A percentile compares a stretch with the other conserved stretches of the same genome.
Conservation (phyloP, 768 basidiomycete genomes). For the Kwoniella sp. region DNA sequence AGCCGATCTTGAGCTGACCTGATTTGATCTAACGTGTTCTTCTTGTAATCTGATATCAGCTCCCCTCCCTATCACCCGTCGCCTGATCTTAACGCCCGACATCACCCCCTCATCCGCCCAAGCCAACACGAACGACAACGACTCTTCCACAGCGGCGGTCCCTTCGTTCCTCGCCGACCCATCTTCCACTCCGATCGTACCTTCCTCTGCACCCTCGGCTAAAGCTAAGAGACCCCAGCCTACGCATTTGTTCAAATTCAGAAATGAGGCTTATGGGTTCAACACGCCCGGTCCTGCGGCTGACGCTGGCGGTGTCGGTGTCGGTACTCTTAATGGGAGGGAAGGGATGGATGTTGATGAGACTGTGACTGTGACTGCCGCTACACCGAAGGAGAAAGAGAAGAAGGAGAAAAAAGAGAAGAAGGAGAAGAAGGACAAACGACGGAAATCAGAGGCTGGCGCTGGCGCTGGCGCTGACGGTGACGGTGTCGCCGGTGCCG, state of each 20-base stretch:
- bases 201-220: constrained; percentile 9
- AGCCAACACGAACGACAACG: not conserved
- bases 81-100: constrained; percentile 44
- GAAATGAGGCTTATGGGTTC: constrained; percentile 50
- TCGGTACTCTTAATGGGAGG: not conserved
- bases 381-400: constrained; percentile 2
- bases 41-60: constrained; percentile 22
- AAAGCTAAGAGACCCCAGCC: constrained; percentile 45
- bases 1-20: not conserved
- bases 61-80: constrained; percentile 44
- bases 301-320: not conserved
- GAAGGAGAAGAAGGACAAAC: constrained; percentile 32
- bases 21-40: not conserved
- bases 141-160: constrained; percentile 15
- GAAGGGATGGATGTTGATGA: not conserved
- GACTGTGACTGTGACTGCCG: not conserved
- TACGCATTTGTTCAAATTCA: constrained; percentile 49
- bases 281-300: constrained; percentile 37
- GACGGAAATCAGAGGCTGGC: constrained; percentile 8
- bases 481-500: not conserved
- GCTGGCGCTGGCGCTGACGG: not conserved
- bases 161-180: constrained; percentile 35
- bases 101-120: not conserved
- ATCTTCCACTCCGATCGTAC: constrained; percentile 6
- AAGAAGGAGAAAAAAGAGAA: constrained; percentile 12